phyloP scores from a whole-genome alignment of 2,329 filamentous ascomycete species.

The Paraphaeosphaeria minitans region DNA sequence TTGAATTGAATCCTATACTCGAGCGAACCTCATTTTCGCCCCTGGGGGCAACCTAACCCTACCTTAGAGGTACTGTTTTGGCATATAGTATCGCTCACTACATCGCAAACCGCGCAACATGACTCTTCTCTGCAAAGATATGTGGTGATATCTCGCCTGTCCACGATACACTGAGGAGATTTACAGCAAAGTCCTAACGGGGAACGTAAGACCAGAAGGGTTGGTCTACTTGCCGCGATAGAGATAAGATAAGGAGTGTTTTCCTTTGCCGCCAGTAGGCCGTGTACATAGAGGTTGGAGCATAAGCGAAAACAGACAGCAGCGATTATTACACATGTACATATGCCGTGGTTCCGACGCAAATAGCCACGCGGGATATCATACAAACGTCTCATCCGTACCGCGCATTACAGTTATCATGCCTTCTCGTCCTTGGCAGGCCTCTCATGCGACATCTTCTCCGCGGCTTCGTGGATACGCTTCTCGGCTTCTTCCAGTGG shows the following conservation, averaged over 20 bases:
- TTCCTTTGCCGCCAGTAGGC: neutral
- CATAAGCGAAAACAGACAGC: neutral
- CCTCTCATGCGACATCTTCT: conserved; percentile 26
- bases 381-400: conserved; percentile 5
- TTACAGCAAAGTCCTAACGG: too few species aligned
- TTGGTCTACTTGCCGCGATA: too few species aligned
- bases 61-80: too few species aligned
- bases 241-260: neutral
- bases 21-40: too few species aligned
- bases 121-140: too few species aligned
- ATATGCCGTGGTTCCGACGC: conserved; percentile 7
- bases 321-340: conserved; percentile 7
- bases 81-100: too few species aligned
- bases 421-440: conserved; percentile 2
- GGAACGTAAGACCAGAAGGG: neutral
- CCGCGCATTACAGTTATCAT: neutral
- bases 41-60: too few species aligned
- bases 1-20: too few species aligned
- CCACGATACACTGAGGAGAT: too few species aligned
- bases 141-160: too few species aligned
- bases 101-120: too few species aligned
- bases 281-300: neutral
- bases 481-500: conserved; percentile 29
- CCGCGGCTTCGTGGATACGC: conserved; percentile 13
- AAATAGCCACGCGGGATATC: conserved; percentile 13